Percentiles rank a stretch among this genome's conserved stretches.
phyloP scores from a whole-genome alignment of 371 early-diverging fungal species.

The Zancudomyces culisetae region DNA sequence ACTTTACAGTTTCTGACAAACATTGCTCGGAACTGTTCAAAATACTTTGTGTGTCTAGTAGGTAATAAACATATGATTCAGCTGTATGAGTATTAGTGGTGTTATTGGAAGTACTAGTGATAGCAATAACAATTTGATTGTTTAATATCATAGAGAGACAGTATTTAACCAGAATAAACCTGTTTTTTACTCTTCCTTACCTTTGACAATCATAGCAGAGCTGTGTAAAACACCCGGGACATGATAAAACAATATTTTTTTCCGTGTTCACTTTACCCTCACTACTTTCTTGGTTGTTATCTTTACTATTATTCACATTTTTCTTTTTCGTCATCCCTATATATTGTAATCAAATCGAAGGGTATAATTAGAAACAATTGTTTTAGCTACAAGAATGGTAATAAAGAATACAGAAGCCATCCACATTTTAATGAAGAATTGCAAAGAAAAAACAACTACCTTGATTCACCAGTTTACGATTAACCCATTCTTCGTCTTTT shows the following conservation, averaged over 20 bases:
- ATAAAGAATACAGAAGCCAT: neutral
- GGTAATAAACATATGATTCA: no score
- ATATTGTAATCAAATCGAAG: neutral
- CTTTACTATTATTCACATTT: neutral
- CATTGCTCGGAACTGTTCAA: constrained; percentile 16
- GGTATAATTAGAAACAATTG: neutral
- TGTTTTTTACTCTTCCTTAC: no score
- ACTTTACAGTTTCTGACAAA: constrained; percentile 10
- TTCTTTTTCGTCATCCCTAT: neutral
- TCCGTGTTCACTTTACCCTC: neutral
- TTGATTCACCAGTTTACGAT: neutral
- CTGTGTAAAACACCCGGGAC: constrained; percentile 2
- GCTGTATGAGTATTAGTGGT: neutral
- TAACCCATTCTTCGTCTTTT: neutral
- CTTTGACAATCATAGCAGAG: neutral
- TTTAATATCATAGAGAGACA: neutral
- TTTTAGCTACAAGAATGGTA: neutral
- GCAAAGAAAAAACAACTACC: no score
- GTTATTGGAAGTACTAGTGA: neutral
- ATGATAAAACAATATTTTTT: neutral
- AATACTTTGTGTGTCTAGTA: constrained; percentile 7
- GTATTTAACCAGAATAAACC: no score
- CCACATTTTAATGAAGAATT: no score
- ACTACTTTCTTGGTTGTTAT: neutral
- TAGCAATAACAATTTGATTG: neutral